These are phyloP conservation scores for Raffaelea deltoideospora DNA, from an alignment of 2,329 filamentous ascomycete species.

Conservation along the genomic window DNA sequence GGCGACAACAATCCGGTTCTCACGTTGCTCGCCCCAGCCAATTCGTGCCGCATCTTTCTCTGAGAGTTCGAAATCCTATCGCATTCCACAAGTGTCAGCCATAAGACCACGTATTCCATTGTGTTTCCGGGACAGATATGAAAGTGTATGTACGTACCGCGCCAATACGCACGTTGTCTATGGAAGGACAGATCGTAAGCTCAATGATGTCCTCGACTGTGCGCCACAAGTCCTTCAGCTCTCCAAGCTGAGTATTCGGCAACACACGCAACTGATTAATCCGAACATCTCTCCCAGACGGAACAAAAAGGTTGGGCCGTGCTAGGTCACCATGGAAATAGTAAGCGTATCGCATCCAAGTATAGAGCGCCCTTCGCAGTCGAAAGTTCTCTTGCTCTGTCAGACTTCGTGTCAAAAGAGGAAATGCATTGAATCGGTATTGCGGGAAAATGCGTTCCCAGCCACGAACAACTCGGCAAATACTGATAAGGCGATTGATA, in stretches of 20 bases:
- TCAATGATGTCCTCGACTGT: slow-evolving; percentile 28
- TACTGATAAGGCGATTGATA: slow-evolving; percentile 15
- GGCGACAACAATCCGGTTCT: slow-evolving; percentile 15
- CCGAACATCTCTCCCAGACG: slow-evolving; percentile 18
- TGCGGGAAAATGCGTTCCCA: slow-evolving; percentile 24
- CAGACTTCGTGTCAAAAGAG: slow-evolving; percentile 27
- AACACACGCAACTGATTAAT: slow-evolving; percentile 27
- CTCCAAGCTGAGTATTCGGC: slow-evolving; percentile 27
- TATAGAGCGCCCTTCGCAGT: slow-evolving; percentile 33
- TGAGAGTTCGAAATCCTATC: slow-evolving; percentile 11
- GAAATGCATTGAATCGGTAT: slow-evolving; percentile 23
- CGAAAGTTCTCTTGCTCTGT: slow-evolving; percentile 25
- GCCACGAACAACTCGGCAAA: slow-evolving; percentile 19
- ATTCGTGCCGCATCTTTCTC: slow-evolving; percentile 12
- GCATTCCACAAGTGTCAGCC: background rate
- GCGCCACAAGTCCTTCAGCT: slow-evolving; percentile 28
- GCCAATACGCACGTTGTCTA: slow-evolving; percentile 20
- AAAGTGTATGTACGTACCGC: slow-evolving; percentile 14
- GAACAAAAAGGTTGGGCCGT: slow-evolving; percentile 9
- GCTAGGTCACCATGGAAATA: slow-evolving; percentile 33
- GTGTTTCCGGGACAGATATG: background rate
- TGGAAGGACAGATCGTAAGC: slow-evolving; percentile 29
- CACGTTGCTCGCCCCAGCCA: slow-evolving; percentile 16
- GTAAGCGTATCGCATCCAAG: slow-evolving; percentile 38
- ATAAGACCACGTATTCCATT: background rate